These are phyloP conservation scores for Neostapfia colusana DNA, from an alignment of 176 grass and related monocot genomes.

Conservation along the genomic window DNA sequence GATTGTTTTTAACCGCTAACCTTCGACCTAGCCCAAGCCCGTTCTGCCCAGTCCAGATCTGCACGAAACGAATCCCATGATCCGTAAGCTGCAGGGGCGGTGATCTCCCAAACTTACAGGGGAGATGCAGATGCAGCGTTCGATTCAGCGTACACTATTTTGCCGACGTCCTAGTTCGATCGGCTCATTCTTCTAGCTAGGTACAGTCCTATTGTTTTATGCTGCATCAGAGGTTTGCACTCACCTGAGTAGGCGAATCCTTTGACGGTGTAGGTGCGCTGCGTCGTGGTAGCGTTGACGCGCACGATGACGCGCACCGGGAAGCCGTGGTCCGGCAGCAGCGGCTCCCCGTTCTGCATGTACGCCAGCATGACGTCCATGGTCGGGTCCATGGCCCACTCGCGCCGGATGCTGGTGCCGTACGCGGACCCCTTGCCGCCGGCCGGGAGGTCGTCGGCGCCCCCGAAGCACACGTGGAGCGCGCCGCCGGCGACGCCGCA, in stretches of 20 bases:
- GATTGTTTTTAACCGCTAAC: no score
- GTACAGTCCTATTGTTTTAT: no score
- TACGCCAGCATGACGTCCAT: slow-evolving; percentile 77
- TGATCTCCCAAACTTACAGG: no score
- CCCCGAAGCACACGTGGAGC: slow-evolving; percentile 71
- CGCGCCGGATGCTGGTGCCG: slow-evolving; percentile 65
- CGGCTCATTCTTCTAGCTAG: no score
- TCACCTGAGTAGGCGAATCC: slow-evolving; percentile 88
- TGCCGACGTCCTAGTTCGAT: no score
- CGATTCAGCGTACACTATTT: no score
- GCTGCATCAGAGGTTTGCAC: neutral
- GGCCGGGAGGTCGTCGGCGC: slow-evolving; percentile 70
- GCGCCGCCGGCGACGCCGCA: slow-evolving; percentile 57
- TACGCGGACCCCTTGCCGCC: slow-evolving; percentile 59
- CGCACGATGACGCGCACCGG: slow-evolving; percentile 72
- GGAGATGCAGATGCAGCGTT: no score
- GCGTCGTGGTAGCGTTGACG: slow-evolving; percentile 65
- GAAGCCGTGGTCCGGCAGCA: slow-evolving; percentile 79
- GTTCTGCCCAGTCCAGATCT: no score
- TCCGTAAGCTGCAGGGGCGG: no score
- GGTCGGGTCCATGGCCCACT: slow-evolving; percentile 64
- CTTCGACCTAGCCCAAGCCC: no score
- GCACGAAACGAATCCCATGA: no score
- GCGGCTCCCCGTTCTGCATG: slow-evolving; percentile 85
- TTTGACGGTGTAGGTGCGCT: slow-evolving; percentile 58